Evolutionary conservation across 257 asterid species (phyloP), one percentile per base, ranked within the genome.

Genomic region (Scutellaria baicalensis): DNA sequence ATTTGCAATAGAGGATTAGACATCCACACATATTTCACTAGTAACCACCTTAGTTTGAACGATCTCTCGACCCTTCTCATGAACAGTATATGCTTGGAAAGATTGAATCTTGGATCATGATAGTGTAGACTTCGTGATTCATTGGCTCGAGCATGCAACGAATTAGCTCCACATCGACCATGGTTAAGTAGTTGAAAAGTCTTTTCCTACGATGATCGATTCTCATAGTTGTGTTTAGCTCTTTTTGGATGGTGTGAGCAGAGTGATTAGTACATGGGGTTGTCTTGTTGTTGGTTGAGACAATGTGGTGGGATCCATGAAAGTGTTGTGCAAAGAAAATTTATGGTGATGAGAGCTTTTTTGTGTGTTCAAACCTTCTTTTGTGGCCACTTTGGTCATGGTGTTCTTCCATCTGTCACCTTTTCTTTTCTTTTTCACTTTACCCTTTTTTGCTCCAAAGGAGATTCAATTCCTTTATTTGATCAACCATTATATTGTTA

Each of bases 291-390:
- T 74, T 57, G 55, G 33, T 58, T 68, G 75, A 79, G 81, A 75
- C 81, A 72, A 17, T 70, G 40, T 66, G 47, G 75, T 79, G 83
- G 83, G 78, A 75, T 75, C 80, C 74, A 76, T 80, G 68, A 72
- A 47, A 36, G 49, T 13, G 58, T 14, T 27, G 18, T 55, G 54
- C 9, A 38, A 27, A 48, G 49, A 65, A 40, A 44, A 16, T 57
- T 66, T 42, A 57, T 54, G 66, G 64, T 71, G 68, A 45, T 70
- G 50, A 59, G 75, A 59, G 68, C 67, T 66, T 33, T 74, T 47
- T 72, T 61, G 62, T 51, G 33, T 59, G 45, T 65, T 74, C 79
- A 73, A 73, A 64, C 72, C 58, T 70, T 73, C 68, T 69, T 72
- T 45, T 66, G 66, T 17, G 74, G 74, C 35, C 66, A 68, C 78